phyloP scores from a whole-genome alignment of 345 rosid genomes.

The Jatropha curcas region DNA sequence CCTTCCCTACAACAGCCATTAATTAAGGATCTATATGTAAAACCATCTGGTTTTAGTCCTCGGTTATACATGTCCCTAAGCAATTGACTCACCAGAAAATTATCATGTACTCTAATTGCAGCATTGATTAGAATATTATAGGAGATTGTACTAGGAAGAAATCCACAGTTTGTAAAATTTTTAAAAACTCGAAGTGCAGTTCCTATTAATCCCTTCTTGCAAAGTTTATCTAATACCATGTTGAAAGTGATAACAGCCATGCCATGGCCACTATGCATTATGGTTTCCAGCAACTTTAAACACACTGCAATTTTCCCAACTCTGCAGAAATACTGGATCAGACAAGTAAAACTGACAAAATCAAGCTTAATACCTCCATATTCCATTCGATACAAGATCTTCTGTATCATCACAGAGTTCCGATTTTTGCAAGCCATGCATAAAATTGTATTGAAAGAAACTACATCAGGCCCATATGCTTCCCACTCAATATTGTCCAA shows the following conservation, averaged over 20 bases:
- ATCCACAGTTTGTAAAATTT: not conserved
- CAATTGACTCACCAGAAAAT: not conserved
- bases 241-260: constrained; percentile 31
- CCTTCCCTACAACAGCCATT: not conserved
- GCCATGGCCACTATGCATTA: constrained; percentile 27
- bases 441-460: constrained; percentile 41
- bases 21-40: not conserved
- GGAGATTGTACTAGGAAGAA: not conserved
- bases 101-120: not conserved
- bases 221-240: constrained; percentile 33
- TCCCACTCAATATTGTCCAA: constrained; percentile 37
- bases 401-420: constrained; percentile 26
- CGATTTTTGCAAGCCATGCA: constrained; percentile 36
- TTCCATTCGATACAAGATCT: constrained; percentile 32
- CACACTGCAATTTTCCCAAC: constrained; percentile 28
- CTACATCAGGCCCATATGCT: constrained; percentile 34
- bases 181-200: constrained; percentile 22
- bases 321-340: constrained; percentile 32
- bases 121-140: no score
- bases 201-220: constrained; percentile 32
- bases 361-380: constrained; percentile 26
- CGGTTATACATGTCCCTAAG: not conserved
- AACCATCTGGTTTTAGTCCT: not conserved
- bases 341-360: constrained; percentile 29
- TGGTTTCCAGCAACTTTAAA: constrained; percentile 25